These are phyloP conservation scores for Mrakia gelida DNA, from an alignment of 768 basidiomycete genomes.

Conservation along the genomic window DNA sequence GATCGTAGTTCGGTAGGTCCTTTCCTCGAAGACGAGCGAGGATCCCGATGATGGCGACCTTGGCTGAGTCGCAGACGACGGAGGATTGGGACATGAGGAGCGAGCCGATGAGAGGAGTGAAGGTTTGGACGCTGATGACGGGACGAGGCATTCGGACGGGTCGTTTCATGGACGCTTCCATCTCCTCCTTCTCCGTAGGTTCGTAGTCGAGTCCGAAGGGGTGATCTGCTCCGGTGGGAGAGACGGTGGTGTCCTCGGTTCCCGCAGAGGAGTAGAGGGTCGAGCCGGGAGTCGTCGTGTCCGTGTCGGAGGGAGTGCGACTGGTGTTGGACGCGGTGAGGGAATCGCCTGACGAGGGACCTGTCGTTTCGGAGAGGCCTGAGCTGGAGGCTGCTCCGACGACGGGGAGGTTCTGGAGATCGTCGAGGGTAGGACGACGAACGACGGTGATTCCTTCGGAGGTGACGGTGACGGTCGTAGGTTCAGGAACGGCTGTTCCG, in stretches of 20 bases:
- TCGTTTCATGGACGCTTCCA: not conserved
- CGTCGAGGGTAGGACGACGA: constrained; percentile 36
- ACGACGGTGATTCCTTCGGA: constrained; percentile 41
- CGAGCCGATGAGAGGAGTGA: constrained; percentile 86
- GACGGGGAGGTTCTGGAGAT: constrained; percentile 31
- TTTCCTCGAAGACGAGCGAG: constrained; percentile 64
- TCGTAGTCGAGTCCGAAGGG: constrained; percentile 24
- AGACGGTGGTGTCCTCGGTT: constrained; percentile 14
- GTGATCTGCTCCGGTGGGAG: constrained; percentile 7
- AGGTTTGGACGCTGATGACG: constrained; percentile 67
- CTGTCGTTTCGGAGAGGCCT: not conserved
- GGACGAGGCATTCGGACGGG: constrained; percentile 35
- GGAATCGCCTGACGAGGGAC: constrained; percentile 4
- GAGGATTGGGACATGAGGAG: constrained; percentile 76
- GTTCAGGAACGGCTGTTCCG: not conserved
- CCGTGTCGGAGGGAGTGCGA: not conserved
- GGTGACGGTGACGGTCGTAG: constrained; percentile 29
- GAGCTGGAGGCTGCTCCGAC: not conserved
- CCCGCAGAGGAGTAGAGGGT: not conserved
- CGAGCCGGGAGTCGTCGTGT: constrained; percentile 14
- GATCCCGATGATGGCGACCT: constrained; percentile 71
- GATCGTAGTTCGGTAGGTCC: constrained; percentile 47
- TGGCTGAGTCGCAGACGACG: constrained; percentile 65
- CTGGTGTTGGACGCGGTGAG: not conserved
- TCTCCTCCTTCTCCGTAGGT: not conserved